Conservation (phyloP, 805 yeast genomes). For the Teunomyces stri region DNA sequence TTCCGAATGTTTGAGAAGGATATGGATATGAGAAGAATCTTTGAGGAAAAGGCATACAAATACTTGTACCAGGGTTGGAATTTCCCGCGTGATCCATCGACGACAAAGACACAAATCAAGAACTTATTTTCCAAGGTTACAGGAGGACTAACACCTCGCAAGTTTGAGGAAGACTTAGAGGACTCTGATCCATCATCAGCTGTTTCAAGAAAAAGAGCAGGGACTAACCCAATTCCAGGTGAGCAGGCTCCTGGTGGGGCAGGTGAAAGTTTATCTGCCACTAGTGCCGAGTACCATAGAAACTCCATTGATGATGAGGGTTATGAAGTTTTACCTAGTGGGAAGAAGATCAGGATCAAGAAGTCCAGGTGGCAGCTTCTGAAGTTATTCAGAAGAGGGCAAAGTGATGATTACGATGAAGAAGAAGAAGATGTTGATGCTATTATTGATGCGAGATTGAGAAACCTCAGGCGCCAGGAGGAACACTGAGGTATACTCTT, state of each 20-base stretch:
- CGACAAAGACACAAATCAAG: conserved; percentile 11
- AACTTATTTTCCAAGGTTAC: conserved; percentile 21
- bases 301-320: conserved; percentile 27
- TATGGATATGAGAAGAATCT: conserved; percentile 56
- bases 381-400: conserved; percentile 36
- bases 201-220: conserved; percentile 45
- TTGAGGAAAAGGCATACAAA: conserved; percentile 70
- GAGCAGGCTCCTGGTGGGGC: conserved; percentile 53
- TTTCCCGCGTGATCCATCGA: conserved; percentile 50
- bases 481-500: conserved; percentile 1
- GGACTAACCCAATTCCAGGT: conserved; percentile 42
- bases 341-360: conserved; percentile 46
- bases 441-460: conserved; percentile 51
- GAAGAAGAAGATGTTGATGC: conserved; percentile 49
- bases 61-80: conserved; percentile 82
- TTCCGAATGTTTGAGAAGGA: conserved; percentile 79
- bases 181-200: conserved; percentile 23
- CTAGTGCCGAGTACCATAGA: conserved; percentile 26
- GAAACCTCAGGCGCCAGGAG: conserved; percentile 14
- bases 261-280: conserved; percentile 23
- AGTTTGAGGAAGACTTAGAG: conserved; percentile 10
- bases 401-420: conserved; percentile 15
- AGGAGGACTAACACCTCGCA: conserved; percentile 5
- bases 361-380: conserved; percentile 26
- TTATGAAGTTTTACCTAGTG: conserved; percentile 71